Evolutionary conservation across 23 red algal species (phyloP), one percentile per base, ranked within the genome.

Genomic region (Gracilaria caudata): DNA sequence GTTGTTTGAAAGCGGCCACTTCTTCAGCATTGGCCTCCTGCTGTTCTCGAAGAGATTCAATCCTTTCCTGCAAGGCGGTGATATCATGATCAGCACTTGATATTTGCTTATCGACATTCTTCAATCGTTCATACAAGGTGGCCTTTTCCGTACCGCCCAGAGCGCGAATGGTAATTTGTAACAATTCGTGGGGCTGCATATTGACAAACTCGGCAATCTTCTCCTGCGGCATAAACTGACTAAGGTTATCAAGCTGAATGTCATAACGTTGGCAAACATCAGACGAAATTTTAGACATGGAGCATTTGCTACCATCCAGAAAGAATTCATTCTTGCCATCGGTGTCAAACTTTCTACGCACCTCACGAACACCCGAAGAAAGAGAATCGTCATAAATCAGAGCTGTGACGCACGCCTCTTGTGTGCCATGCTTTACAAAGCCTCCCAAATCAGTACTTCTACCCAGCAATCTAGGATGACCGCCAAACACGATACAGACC

Each of bases 221-320:
- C 54, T 99, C 97, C 79, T 99, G 97, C 2, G 97, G 97, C 84
- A 95, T 91, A 54, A 99, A 99, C 61, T 91, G 78, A 78, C 97
- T 95, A 12, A 99, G 38, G 24, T 99, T 99, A 32, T 99, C 97
- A 47, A 99, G 73, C 68, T 99, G 97, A 81, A 99, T 99, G 59
- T 99, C 90, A 55, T 90, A 94, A 23, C 60, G 53, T 77, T 72
- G 23, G 38, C 82, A 68, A 40, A 95, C 81, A 34, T 94, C 72
- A 13, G 70, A 59, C 43, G 86, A 55, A 57, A 91, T 40, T 37
- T 73, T 85, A 6, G 47, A 55, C 66, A 84, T 53, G 24, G 54
- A 47, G 44, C 68, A 89, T 0, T 51, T 51, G 0, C 17, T 49
- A 5, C 90, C 89, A 66, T 99, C 97, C 10, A 99, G 21, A 24